Evolutionary conservation across 805 yeast genomes (phyloP).

Genomic region (Komagataella populi): DNA sequence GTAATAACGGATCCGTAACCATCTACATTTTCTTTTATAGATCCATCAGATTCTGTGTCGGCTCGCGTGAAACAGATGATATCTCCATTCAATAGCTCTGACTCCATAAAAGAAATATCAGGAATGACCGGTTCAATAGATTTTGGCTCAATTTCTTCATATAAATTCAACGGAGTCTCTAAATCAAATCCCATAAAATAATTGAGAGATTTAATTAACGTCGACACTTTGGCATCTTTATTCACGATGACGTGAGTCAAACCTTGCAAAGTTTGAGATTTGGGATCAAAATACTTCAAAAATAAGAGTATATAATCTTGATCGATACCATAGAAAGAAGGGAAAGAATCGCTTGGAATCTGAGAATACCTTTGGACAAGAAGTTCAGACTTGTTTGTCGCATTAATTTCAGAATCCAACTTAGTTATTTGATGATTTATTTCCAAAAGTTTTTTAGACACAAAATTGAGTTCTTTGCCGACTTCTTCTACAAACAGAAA

Average conservation of each 20-base stretch:
- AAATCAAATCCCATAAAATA: slow-evolving; percentile 24
- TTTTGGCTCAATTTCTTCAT: slow-evolving; percentile 49
- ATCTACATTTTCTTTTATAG: neutral
- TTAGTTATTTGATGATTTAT: neutral
- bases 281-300: slow-evolving; percentile 55
- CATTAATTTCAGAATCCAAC: slow-evolving; percentile 10
- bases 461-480: slow-evolving; percentile 22
- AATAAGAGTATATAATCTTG: slow-evolving; percentile 25
- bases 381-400: slow-evolving; percentile 5
- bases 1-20: slow-evolving; percentile 24
- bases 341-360: neutral
- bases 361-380: neutral
- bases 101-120: slow-evolving; percentile 30
- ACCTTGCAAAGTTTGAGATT: slow-evolving; percentile 43
- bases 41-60: slow-evolving; percentile 4
- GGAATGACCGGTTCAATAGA: slow-evolving; percentile 31
- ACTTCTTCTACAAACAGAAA: slow-evolving; percentile 52
- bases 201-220: slow-evolving; percentile 26
- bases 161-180: slow-evolving; percentile 22
- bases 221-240: slow-evolving; percentile 28
- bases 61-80: slow-evolving; percentile 28
- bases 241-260: slow-evolving; percentile 43
- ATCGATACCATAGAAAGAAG: slow-evolving; percentile 1
- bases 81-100: slow-evolving; percentile 59
- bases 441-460: slow-evolving; percentile 13